Percentiles rank a stretch among this genome's conserved stretches.
Evolutionary conservation across 23 red algal species (phyloP).

Genomic region (Chondrus crispus): DNA sequence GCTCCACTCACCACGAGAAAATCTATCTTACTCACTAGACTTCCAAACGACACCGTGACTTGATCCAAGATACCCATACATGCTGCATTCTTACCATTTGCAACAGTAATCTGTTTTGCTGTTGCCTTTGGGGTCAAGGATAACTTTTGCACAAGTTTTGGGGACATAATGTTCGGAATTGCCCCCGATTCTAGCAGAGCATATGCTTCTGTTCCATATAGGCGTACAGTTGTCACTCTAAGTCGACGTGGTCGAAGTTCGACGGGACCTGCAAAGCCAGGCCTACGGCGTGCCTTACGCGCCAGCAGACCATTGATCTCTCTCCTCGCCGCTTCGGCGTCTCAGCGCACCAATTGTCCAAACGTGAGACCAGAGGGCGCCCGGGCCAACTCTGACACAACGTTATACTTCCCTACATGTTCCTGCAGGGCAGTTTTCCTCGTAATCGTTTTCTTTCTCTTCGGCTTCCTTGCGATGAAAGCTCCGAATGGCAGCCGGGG

Average conservation of each 20-base stretch:
- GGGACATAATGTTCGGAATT: neutral
- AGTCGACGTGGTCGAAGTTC: neutral
- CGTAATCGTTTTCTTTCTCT: neutral
- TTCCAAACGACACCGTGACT: neutral
- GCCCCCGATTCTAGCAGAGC: neutral
- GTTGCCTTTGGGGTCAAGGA: neutral
- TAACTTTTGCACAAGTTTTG: neutral
- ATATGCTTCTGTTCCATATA: neutral
- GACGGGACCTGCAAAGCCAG: neutral
- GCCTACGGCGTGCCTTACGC: neutral
- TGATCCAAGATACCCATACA: neutral
- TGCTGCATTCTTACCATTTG: neutral
- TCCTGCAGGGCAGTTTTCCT: neutral
- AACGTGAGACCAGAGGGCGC: neutral
- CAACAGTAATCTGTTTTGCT: neutral
- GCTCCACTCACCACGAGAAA: neutral
- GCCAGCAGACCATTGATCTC: neutral
- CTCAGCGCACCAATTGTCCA: neutral
- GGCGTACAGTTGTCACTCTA: neutral
- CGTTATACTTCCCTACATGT: neutral
- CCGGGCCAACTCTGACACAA: neutral
- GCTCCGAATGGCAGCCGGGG: neutral
- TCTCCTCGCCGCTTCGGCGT: neutral
- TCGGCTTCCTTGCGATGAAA: neutral
- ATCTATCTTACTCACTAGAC: neutral